Base-by-base conservation (phyloP, 2,329 filamentous ascomycete genomes). In the Sporothrix luriei region DNA sequence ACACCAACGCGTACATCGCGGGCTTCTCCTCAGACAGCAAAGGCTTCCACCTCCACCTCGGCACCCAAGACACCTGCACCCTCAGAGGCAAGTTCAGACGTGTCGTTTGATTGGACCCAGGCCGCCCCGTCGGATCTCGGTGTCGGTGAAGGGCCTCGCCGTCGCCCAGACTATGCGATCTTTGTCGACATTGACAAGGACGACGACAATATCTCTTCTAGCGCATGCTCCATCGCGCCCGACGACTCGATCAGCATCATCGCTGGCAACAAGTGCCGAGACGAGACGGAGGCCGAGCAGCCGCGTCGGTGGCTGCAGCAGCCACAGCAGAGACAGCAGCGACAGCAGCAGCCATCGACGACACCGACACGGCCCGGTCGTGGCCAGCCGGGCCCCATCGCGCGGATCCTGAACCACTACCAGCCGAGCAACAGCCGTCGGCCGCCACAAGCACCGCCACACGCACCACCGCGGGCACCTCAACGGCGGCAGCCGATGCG, bases 181-280 rank as follows among this genome's bases (percentile, higher is more conserved):
- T 19, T 14, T 57, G 29, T 21, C 29, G 54, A 26, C 29, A 19
- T 9, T n/a, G 29, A 13, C 46, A 6, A 19, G 6, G 19, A 14
- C 46, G n/a, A 40, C 21, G 33, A 21, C 66, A 16, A 2, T 13
- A 14, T 13, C 7, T 29, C 33, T 33, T 4, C 33, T 33, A 7
- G 24, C 11, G 24, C 4, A 26, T 40, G 46, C 59, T 52, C 72
- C 46, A 49, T 74, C 26, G 4, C 40, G 26, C 73, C 73, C n/a
- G 62, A 71, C 26, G 73, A 74, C 68, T 73, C 72, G 4, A 71
- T 74, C 64, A 73, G 70, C 40, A 65, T 72, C 3, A 33, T 71
- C 11, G 43, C 19, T 7, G 7, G 19, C n/a, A 6, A 54, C n/a
- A 55, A 19, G 24, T 21, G 6, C 29, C 38, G 21, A 3, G 51